phyloP scores from a whole-genome alignment of 2,329 filamentous ascomycete species.

The Fulvia fulva region DNA sequence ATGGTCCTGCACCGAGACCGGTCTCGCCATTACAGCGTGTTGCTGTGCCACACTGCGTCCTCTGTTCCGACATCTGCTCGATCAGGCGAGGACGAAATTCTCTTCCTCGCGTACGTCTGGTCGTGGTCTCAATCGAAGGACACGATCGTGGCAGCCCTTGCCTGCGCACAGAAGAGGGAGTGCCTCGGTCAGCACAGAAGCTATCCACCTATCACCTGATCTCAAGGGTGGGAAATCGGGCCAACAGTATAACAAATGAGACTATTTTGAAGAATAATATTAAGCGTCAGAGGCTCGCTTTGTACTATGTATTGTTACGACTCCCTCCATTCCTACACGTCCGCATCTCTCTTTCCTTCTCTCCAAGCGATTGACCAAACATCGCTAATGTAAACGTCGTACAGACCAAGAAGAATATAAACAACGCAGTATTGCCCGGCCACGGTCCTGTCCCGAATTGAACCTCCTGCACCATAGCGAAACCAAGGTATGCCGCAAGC shows the following conservation, averaged over 20 bases:
- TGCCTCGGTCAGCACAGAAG: not conserved
- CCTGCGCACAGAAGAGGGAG: not conserved
- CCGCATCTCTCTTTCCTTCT: slow-evolving; percentile 11
- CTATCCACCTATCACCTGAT: not conserved
- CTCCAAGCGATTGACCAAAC: slow-evolving; percentile 11
- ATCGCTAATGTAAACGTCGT: slow-evolving; percentile 11
- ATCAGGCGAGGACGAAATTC: not conserved
- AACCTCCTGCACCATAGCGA: slow-evolving; percentile 10
- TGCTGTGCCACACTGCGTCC: slow-evolving; percentile 15
- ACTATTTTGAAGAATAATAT: not conserved
- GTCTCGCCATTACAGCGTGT: slow-evolving; percentile 14
- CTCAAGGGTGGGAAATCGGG: not conserved
- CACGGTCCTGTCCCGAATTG: slow-evolving; percentile 9
- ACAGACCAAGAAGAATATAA: slow-evolving; percentile 10
- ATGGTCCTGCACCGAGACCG: slow-evolving; percentile 17
- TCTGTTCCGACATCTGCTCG: slow-evolving; percentile 9
- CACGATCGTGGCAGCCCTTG: not conserved
- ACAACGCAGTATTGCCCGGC: slow-evolving; percentile 7
- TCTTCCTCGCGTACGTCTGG: not conserved
- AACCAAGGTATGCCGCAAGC: slow-evolving; percentile 10
- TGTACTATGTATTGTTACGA: not conserved
- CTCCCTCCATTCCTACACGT: not conserved
- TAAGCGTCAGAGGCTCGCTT: not conserved
- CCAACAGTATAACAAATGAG: not conserved
- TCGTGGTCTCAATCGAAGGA: not conserved